Base-by-base conservation (phyloP, 495 filamentous ascomycete species). In the Poronia punctata region DNA sequence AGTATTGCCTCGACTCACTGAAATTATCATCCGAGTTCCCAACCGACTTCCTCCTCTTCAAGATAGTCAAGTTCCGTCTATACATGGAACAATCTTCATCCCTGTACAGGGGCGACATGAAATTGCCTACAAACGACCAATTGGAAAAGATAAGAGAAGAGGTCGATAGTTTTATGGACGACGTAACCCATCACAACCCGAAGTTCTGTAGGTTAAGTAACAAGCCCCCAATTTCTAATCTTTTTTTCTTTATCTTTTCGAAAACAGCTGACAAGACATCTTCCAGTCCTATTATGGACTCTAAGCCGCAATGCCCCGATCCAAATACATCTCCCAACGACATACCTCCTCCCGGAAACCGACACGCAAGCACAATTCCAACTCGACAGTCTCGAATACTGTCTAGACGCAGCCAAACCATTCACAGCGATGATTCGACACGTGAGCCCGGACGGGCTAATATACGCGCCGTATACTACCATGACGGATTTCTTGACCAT, bases 301-400 rank as follows among this genome's bases (percentile, higher is more conserved):
- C 46, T 57, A 17, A 49, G 59, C 27, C 44, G 52, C 25, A 52
- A 54, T 22, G 36, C 56, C n/a, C 25, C 55, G 2, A 51, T 59
- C 17, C 55, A 56, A 3, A 30, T 63, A 30, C 56, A 63, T 31
- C 43, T 61, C 10, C 57, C 57, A 4, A 53, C 55, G 19, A 55
- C 48, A 15, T 47, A 48, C 17, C 18, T 48, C n/a, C 36, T 47
- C 18, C 46, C 55, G n/a, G 20, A 45, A 4, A 48, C 46, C 40
- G 24, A 39, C 25, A 24, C 31, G n/a, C 32, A 40, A 8, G 40
- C 48, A 8, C 38, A 40, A 9, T 45, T 54, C 14, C 56, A 56
- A 19, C 37, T 39, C 7, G 51, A 53, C 24, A 52, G 57, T 26
- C 43, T 60, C 32, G 40, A 48, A 12, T 42, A 52, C 35, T 57